A percentile compares a stretch with the other conserved stretches of the same genome.
phyloP scores from a whole-genome alignment of 176 grass and related monocot genomes.

The Melocanna baccifera region DNA sequence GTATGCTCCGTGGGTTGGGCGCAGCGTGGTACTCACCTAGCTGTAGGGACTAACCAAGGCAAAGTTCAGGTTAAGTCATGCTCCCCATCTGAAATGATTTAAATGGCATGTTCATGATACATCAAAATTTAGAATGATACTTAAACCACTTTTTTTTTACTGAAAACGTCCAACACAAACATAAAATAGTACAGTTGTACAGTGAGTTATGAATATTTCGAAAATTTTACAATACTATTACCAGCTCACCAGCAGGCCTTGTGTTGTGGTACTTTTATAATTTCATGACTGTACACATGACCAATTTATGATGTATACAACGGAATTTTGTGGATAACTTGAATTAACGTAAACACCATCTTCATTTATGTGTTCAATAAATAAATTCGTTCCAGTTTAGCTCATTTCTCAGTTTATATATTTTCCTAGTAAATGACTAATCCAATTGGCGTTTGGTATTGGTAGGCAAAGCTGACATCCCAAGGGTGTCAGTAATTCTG shows the following conservation, averaged over 20 bases:
- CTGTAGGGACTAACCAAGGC: conserved; percentile 89
- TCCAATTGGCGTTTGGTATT: not conserved
- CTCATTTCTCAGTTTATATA: not conserved
- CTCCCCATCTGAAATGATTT: not conserved
- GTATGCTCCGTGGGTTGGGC: conserved; percentile 97
- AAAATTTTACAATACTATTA: not conserved
- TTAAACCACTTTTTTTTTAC: not conserved
- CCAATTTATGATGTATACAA: not conserved
- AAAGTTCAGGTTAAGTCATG: conserved; percentile 71
- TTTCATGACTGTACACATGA: not conserved
- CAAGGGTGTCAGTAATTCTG: not conserved
- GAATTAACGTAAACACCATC: not conserved
- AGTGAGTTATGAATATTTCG: not conserved
- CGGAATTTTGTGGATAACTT: not conserved
- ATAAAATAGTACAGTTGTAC: not conserved
- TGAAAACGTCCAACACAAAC: not conserved
- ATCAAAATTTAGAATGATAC: not conserved
- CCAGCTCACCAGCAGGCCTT: not conserved
- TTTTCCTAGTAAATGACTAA: not conserved
- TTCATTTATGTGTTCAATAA: not conserved
- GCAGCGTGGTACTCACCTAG: conserved; percentile 75
- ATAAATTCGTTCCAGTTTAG: not conserved
- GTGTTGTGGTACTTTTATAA: not conserved
- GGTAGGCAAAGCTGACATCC: not conserved
- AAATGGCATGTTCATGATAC: not conserved